Evolutionary conservation across 208 protist genomes (phyloP), one percentile per base, ranked within the genome.

Genomic region (Balamuthia mandrillaris): DNA sequence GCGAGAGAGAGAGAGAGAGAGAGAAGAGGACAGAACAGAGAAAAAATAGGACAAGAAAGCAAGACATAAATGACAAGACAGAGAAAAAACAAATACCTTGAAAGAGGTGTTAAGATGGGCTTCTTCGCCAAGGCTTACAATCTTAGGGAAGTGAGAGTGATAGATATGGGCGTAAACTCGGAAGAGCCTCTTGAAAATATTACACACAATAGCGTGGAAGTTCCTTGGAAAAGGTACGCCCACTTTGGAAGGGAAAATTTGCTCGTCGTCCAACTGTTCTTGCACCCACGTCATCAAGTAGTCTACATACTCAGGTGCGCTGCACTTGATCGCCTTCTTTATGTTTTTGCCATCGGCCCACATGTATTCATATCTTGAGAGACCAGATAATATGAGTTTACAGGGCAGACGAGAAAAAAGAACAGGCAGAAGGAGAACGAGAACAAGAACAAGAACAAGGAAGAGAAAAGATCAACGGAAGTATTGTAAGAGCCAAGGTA

Each of bases 121-220:
- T 88, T 99, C 97, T 83, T 98, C 97, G 66, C 95, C 95, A 44
- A 99, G 87, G 58, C 93, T 92, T 1, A 94, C 86, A 29, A 99
- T 97, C 66, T 98, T 94, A 44, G 94, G 87, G 85, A 98, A 98
- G 87, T 99, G 98, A 24, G 91, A 94, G 92, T 98, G 96, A 86
- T 99, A 99, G 27, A 99, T 97, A 74, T 99, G 98, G 14, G 96
- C 98, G 89, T 99, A 99, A 0, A 99, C 96, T 35, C 98, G 92
- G 87, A 99, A 99, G 24, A 99, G 91, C 33, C 98, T 88, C 42
- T 96, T 96, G 86, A 98, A 99, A n/a, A 99, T 98, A 54, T 96
- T 96, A 31, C 94, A 95, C 14, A 99, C 95, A 21, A 94, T 95
- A 4, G 27, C 96, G 98, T 74, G 97, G 61, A 96, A 96, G 58